phyloP scores from a whole-genome alignment of 2,329 filamentous ascomycete genomes.

The Colletotrichum navitas region DNA sequence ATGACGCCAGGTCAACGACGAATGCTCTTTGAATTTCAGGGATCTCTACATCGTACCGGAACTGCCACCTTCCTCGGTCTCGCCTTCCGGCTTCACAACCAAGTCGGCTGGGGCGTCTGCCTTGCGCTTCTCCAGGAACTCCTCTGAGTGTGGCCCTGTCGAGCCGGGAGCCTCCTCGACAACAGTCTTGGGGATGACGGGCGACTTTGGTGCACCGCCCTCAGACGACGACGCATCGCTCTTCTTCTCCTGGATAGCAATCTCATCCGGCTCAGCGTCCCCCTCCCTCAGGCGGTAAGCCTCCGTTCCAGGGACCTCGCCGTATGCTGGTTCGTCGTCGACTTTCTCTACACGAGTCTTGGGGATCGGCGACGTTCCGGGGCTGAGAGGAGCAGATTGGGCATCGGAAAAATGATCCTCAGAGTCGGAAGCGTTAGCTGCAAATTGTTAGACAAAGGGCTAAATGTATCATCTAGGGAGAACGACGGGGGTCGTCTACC shows the following conservation, averaged over 20 bases:
- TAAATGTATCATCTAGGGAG: slow-evolving; percentile 18
- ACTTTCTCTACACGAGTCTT: slow-evolving; percentile 70
- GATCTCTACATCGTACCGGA: slow-evolving; percentile 51
- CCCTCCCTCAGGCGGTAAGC: slow-evolving; percentile 67
- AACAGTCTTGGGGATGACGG: slow-evolving; percentile 64
- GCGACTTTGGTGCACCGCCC: slow-evolving; percentile 42
- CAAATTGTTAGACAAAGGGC: slow-evolving; percentile 45
- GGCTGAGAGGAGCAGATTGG: slow-evolving; percentile 64
- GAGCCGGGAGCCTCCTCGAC: slow-evolving; percentile 65
- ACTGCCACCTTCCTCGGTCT: slow-evolving; percentile 49
- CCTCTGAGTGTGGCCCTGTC: slow-evolving; percentile 58
- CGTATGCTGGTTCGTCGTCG: slow-evolving; percentile 68
- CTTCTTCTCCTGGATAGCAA: slow-evolving; percentile 57
- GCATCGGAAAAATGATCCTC: slow-evolving; percentile 80
- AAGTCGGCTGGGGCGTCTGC: slow-evolving; percentile 68
- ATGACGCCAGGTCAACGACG: slow-evolving; percentile 45
- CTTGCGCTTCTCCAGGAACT: slow-evolving; percentile 60
- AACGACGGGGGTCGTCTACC: slow-evolving; percentile 53
- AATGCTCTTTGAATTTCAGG: slow-evolving; percentile 43
- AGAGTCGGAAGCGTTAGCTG: slow-evolving; percentile 69
- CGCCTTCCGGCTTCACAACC: slow-evolving; percentile 61
- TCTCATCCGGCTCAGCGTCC: slow-evolving; percentile 72
- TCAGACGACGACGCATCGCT: slow-evolving; percentile 45
- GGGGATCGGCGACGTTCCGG: slow-evolving; percentile 65
- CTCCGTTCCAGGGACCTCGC: slow-evolving; percentile 72